These are phyloP conservation scores for Leishmania braziliensis DNA, from an alignment of 208 protist species.

Conservation along the genomic window DNA sequence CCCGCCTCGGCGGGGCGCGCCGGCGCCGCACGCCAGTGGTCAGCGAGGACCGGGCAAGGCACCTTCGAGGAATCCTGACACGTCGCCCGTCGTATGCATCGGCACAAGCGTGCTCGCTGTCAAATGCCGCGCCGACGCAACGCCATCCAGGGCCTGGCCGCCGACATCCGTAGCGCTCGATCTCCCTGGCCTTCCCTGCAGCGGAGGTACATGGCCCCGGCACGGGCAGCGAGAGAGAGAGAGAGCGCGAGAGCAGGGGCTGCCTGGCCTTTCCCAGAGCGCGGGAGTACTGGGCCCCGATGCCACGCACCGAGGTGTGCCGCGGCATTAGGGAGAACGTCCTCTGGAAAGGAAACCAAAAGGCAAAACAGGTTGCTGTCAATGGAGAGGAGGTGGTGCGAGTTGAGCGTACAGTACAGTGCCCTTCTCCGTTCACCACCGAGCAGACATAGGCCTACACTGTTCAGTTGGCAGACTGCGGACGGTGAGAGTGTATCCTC, in stretches of 20 bases:
- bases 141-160: neutral
- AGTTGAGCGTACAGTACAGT: neutral
- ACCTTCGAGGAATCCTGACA: neutral
- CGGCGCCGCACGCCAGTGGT: neutral
- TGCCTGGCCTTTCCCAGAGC: neutral
- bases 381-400: neutral
- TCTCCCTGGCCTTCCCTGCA: too few relatives aligned
- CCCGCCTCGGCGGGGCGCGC: neutral
- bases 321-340: neutral
- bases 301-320: neutral
- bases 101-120: neutral
- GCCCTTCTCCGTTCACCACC: neutral
- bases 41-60: neutral
- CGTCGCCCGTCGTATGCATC: too few relatives aligned
- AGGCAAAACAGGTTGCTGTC: neutral
- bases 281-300: neutral
- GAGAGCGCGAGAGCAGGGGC: neutral
- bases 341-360: too few relatives aligned
- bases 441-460: neutral
- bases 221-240: neutral
- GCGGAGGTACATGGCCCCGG: neutral
- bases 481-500: neutral
- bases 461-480: neutral
- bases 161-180: neutral
- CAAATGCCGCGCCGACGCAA: neutral